Percentiles rank a stretch among this genome's conserved stretches.
Evolutionary conservation across 2,329 filamentous ascomycete species (phyloP).

Genomic region (Curvularia sp.): DNA sequence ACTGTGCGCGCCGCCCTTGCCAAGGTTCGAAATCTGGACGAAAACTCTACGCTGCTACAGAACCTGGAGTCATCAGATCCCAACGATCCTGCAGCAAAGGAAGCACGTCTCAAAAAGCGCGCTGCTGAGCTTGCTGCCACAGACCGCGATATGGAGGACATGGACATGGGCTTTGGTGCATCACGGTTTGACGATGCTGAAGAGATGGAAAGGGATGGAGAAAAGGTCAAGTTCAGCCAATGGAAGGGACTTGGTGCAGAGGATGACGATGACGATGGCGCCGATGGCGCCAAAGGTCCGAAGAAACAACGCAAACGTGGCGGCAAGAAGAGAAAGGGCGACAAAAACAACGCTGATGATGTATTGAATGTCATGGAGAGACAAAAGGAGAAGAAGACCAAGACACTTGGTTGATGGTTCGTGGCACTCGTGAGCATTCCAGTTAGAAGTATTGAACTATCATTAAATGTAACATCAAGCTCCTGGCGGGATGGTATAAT

Average conservation of each 20-base stretch:
- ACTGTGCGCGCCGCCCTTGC: constrained; percentile 83
- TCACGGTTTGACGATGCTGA: constrained; percentile 88
- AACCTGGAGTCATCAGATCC: constrained; percentile 29
- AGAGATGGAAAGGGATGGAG: constrained; percentile 69
- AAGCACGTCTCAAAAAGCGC: constrained; percentile 69
- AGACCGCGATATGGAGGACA: constrained; percentile 84
- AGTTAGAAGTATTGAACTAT: neutral
- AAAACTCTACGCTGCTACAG: constrained; percentile 55
- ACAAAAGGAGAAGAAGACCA: constrained; percentile 51
- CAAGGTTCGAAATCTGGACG: constrained; percentile 69
- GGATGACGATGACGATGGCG: constrained; percentile 58
- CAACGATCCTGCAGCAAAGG: constrained; percentile 58
- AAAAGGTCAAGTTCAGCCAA: constrained; percentile 71
- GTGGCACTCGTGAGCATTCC: neutral
- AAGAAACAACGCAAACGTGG: constrained; percentile 73
- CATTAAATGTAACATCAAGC: constrained; percentile 17
- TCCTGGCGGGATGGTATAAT: constrained; percentile 25
- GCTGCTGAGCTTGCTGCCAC: constrained; percentile 72
- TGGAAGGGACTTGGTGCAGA: constrained; percentile 65
- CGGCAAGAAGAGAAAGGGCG: constrained; percentile 77
- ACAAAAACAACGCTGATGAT: constrained; percentile 79
- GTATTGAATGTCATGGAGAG: constrained; percentile 80
- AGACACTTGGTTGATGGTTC: constrained; percentile 20
- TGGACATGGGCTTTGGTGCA: constrained; percentile 93
- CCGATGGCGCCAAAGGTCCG: constrained; percentile 55